Evolutionary conservation across 805 yeast genomes (phyloP).

Genomic region (Saccharomycopsis vini): DNA sequence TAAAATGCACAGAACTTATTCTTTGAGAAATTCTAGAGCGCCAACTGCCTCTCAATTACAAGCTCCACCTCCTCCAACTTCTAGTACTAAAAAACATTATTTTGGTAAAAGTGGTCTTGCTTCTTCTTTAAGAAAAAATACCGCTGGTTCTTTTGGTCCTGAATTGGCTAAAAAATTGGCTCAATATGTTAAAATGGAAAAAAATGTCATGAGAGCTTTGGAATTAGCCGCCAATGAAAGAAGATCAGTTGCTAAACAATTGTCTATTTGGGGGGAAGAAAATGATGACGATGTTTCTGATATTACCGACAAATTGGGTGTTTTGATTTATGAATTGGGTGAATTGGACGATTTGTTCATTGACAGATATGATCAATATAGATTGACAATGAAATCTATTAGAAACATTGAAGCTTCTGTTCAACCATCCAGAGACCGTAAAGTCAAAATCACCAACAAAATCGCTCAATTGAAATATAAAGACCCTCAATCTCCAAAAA

Average conservation of each 20-base stretch:
- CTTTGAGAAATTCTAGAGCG: constrained; percentile 89
- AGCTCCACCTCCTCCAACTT: constrained; percentile 89
- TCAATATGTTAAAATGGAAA: constrained; percentile 70
- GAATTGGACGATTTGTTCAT: constrained; percentile 83
- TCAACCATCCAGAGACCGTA: constrained; percentile 82
- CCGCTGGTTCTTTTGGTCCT: constrained; percentile 77
- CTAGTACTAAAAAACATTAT: constrained; percentile 79
- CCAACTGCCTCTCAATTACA: constrained; percentile 96
- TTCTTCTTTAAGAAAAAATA: constrained; percentile 53
- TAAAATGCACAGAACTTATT: constrained; percentile 94
- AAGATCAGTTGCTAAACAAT: constrained; percentile 73
- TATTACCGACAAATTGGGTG: constrained; percentile 82
- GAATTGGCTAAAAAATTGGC: constrained; percentile 69
- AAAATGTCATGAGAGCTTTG: constrained; percentile 69
- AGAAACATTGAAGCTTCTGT: constrained; percentile 83
- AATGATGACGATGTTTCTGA: constrained; percentile 82
- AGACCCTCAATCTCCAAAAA: constrained; percentile 76
- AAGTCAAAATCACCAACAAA: constrained; percentile 76
- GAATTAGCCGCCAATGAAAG: constrained; percentile 72
- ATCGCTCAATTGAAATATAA: constrained; percentile 78
- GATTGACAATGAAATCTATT: constrained; percentile 71
- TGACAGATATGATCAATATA: constrained; percentile 78
- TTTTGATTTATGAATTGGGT: constrained; percentile 71
- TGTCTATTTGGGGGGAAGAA: constrained; percentile 80
- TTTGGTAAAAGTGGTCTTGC: constrained; percentile 71